Conservation (phyloP, 352 stramenopile species). For the Pythium angustatum region DNA sequence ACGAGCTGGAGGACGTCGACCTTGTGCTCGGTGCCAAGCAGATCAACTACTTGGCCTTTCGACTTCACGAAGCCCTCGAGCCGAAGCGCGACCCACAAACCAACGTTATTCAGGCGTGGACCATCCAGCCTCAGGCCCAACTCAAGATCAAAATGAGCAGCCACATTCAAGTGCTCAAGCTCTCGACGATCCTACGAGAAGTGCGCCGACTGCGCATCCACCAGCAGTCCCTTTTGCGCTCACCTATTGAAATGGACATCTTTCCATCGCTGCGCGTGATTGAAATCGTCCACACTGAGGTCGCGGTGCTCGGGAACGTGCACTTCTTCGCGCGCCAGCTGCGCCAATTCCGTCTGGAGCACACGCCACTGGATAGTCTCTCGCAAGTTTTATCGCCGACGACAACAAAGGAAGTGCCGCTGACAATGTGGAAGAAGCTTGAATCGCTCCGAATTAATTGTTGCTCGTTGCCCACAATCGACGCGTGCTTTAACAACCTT, state of each 20-base stretch:
- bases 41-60: conserved; percentile 65
- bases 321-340: conserved; percentile 74
- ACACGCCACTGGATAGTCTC: conserved; percentile 53
- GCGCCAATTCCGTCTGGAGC: conserved; percentile 65
- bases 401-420: not conserved
- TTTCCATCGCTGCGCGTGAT: conserved; percentile 74
- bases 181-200: conserved; percentile 82
- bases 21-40: conserved; percentile 69
- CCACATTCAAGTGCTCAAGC: conserved; percentile 85
- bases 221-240: conserved; percentile 39
- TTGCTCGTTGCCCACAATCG: conserved; percentile 48
- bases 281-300: conserved; percentile 58
- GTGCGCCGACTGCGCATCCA: conserved; percentile 66
- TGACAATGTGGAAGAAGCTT: conserved; percentile 43
- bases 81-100: conserved; percentile 71
- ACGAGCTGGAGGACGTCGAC: conserved; percentile 48
- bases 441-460: conserved; percentile 71
- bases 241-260: conserved; percentile 72
- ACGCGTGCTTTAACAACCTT: conserved; percentile 58
- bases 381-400: conserved; percentile 45
- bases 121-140: conserved; percentile 64
- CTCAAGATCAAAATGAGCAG: conserved; percentile 70
- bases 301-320: conserved; percentile 45
- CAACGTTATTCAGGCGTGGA: conserved; percentile 67
- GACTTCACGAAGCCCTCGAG: conserved; percentile 72